These are phyloP conservation scores for Leptosphaerulina australis DNA, from an alignment of 2,329 filamentous ascomycete genomes.

Conservation along the genomic window DNA sequence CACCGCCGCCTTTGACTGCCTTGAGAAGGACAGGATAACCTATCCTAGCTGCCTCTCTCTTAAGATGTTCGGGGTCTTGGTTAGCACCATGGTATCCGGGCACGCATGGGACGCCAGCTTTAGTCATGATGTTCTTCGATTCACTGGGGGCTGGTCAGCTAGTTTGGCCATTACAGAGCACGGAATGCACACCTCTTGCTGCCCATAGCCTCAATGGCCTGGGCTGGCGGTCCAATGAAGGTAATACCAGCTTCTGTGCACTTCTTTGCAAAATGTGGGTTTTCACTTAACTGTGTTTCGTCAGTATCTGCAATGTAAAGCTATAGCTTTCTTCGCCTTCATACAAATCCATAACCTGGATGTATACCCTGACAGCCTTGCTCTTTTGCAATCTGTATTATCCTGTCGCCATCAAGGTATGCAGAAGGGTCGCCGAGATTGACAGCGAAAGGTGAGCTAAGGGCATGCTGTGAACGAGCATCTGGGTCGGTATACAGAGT, in stretches of 20 bases:
- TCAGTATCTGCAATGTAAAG: slow-evolving; percentile 18
- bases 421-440: slow-evolving; percentile 82
- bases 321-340: neutral
- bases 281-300: slow-evolving; percentile 72
- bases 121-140: slow-evolving; percentile 95
- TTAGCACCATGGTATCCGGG: slow-evolving; percentile 92
- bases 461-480: slow-evolving; percentile 82
- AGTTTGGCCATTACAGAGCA: neutral
- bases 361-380: slow-evolving; percentile 90
- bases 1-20: slow-evolving; percentile 68
- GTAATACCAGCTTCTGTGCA: slow-evolving; percentile 89
- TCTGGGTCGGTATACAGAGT: slow-evolving; percentile 96
- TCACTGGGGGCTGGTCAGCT: slow-evolving; percentile 52
- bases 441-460: slow-evolving; percentile 80
- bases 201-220: slow-evolving; percentile 82
- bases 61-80: slow-evolving; percentile 68
- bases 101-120: slow-evolving; percentile 93
- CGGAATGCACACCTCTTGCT: slow-evolving; percentile 73
- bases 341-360: slow-evolving; percentile 87
- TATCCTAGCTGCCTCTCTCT: slow-evolving; percentile 74
- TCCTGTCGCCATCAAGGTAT: slow-evolving; percentile 92
- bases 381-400: slow-evolving; percentile 84
- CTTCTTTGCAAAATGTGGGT: slow-evolving; percentile 84
- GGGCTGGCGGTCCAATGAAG: slow-evolving; percentile 87
- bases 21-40: slow-evolving; percentile 70